Base-by-base conservation (phyloP, 768 basidiomycete species). In the Crassisporium funariophilum region DNA sequence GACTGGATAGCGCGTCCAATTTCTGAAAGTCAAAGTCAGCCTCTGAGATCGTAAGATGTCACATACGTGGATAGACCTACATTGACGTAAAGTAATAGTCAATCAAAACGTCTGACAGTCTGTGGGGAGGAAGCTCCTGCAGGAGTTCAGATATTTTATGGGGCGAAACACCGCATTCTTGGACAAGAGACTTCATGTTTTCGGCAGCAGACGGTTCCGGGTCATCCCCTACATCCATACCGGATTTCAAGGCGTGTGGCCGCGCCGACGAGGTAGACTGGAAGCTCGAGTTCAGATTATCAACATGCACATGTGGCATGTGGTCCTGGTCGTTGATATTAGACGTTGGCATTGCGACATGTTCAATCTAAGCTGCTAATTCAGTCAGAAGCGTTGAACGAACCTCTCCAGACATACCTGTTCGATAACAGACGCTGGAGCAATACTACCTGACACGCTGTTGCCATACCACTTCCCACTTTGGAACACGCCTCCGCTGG, bases 1-100 rank as follows among this genome's bases (percentile, higher is more conserved):
- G 12, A 95, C 77, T 39, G 93, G 94, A 68, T 95, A 95, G 33
- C 93, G 83, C 16, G 92, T 92, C 84, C 91, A 94, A 60, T 97
- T 95, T 62, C 93, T 91, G 58, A n/a, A 47, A 35, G 47, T 44
- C 52, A 36, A 47, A 49, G 45, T 56, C 37, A 47, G 43, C 37
- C 25, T 23, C 34, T 34, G 27, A 47, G 46, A 41, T 44, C 16
- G 29, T 20, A 40, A 29, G 17, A 11, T 12, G 10, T 21, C 10
- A 25, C 33, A 35, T 31, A 23, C 44, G 5, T 17, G 13, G 9
- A 20, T 29, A 11, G 21, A 63, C 84, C 56, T 58, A 90, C 89
- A 91, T 80, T 10, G 81, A 72, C 22, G 69, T 65, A 60, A 91
- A 92, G 55, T 91, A 95, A 64, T 88, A 84, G 58, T 94, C 85